Evolutionary conservation across 108 stramenopile genomes (phyloP).

Genomic region (Pseudonitzschia multistriata): DNA sequence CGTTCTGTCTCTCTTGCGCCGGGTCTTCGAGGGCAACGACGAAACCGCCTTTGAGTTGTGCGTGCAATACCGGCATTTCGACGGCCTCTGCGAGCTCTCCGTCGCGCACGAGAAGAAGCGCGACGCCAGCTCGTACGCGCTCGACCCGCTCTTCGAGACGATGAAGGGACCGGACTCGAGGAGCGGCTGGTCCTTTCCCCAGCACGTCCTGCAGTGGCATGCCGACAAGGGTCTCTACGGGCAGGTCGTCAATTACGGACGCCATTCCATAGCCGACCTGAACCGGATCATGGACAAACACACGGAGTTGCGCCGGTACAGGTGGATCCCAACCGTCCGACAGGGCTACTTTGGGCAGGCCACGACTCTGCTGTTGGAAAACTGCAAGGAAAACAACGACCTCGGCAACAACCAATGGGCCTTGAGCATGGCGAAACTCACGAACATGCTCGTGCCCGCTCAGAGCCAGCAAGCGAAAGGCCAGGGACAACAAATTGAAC

Average conservation of each 20-base stretch:
- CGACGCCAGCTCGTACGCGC: constrained; percentile 22
- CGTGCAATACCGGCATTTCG: constrained; percentile 34
- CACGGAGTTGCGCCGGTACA: constrained; percentile 33
- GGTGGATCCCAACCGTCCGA: constrained; percentile 41
- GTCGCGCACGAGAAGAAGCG: constrained; percentile 36
- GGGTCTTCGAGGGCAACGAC: constrained; percentile 15
- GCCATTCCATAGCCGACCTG: constrained; percentile 31
- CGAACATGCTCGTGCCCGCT: constrained; percentile 24
- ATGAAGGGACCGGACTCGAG: constrained; percentile 16
- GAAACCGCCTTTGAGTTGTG: constrained; percentile 40
- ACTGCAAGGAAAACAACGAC: constrained; percentile 1
- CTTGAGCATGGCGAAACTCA: constrained; percentile 41
- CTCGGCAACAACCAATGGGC: constrained; percentile 20
- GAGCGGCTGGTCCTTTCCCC: constrained; percentile 31
- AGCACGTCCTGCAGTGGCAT: constrained; percentile 46
- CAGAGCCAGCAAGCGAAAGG: constrained; percentile 12
- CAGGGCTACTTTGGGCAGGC: constrained; percentile 29
- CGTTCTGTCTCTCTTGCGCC: constrained; percentile 26
- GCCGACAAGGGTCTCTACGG: constrained; percentile 40
- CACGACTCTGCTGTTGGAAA: constrained; percentile 23
- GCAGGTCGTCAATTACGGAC: constrained; percentile 43
- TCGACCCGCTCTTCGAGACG: constrained; percentile 35
- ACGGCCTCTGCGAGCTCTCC: constrained; percentile 41
- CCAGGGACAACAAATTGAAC: constrained; percentile 22
- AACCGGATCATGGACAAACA: constrained; percentile 28